These are phyloP conservation scores for Tylopilus vinaceipallidus DNA, from an alignment of 768 basidiomycete genomes.

Conservation along the genomic window DNA sequence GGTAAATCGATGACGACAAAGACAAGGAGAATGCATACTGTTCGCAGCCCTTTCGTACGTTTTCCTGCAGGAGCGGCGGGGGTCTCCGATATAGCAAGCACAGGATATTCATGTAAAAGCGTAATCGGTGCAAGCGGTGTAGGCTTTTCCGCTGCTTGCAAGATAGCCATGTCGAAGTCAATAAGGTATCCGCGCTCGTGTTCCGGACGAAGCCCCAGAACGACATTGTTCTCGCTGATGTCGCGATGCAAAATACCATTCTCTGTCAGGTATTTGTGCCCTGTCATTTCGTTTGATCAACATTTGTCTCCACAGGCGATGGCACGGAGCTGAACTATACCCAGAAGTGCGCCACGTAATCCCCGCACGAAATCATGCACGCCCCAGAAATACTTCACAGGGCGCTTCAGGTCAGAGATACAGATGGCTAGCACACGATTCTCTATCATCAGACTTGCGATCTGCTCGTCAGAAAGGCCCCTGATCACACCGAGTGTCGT, in stretches of 20 bases:
- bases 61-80: background rate
- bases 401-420: too few species aligned
- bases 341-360: conserved; percentile 11
- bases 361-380: too few species aligned
- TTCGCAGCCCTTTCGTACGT: background rate
- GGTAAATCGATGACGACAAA: too few species aligned
- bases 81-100: too few species aligned
- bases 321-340: background rate
- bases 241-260: conserved; percentile 32
- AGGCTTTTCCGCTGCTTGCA: background rate
- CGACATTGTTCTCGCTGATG: conserved; percentile 35
- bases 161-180: too few species aligned
- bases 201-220: conserved; percentile 20
- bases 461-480: background rate
- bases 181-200: conserved; percentile 24
- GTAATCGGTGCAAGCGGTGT: too few species aligned
- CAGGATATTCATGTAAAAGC: too few species aligned
- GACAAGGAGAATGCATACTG: background rate
- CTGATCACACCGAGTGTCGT: conserved; percentile 8
- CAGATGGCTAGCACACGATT: too few species aligned
- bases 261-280: conserved; percentile 13
- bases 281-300: background rate
- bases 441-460: background rate
- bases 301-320: background rate
- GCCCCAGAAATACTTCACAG: too few species aligned